Evolutionary conservation across 2,329 filamentous ascomycete species (phyloP), one percentile per base, ranked within the genome.

Genomic region (Trichoderma hamatum): DNA sequence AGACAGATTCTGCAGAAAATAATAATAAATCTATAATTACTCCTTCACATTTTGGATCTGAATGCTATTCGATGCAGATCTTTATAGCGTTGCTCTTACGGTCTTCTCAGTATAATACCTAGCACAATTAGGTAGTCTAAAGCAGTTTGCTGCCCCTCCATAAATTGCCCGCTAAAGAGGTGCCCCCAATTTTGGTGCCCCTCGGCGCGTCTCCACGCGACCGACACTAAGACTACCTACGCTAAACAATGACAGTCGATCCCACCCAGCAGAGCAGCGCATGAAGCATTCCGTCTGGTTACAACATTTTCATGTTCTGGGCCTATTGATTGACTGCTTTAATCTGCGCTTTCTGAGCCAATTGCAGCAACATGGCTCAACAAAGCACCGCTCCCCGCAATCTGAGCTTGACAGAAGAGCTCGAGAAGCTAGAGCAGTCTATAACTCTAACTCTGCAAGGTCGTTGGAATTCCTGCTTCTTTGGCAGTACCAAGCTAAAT

Each of bases 391-490:
- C 86, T 2, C 79, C 84, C 52, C 82, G 88, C 71, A 85, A 82
- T 60, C 83, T 98, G 70, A 93, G 93, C 5, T 85, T 97, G 70
- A 97, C 95, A 0, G 96, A 99, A 78, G 96, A 99, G 84, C 85
- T 99, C 65, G 96, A 99, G 82, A 94, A 91, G 79, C 84, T 99
- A 4, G 96, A 99, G 79, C 96, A 99, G 79, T 96, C 93, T 26
- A 98, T 99, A 74, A 99, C 96, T 0, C 85, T 98, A 51, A 98
- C 95, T 0, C 84, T 99, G 26, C 96, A 98, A 90, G 93, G 93
- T 92, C 73, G 30, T 7, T 26, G 30, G n/a, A 11, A 55, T 70
- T 5, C 7, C 10, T 24, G 7, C 6, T 64, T 10, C 64, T 73
- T 7, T 58, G 4, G 7, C 26, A 11, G 10, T n/a, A 32, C 24